Evolutionary conservation across 2,329 filamentous ascomycete species (phyloP).

Genomic region (Epichloe bromicola): DNA sequence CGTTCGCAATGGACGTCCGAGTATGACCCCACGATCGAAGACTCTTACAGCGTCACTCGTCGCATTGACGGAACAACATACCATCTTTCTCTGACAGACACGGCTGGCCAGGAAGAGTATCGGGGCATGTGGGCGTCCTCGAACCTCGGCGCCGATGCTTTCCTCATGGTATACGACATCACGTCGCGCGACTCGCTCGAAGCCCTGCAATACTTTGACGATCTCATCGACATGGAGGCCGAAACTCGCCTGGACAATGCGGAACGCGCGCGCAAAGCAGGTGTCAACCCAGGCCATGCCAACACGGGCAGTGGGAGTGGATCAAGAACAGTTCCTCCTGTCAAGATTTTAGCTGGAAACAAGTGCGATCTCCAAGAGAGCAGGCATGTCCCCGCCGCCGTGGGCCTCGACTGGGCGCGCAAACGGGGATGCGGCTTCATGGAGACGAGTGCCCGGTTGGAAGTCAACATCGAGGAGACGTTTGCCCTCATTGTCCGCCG

Average conservation of each 20-base stretch:
- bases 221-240: constrained; percentile 72
- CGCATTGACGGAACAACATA: constrained; percentile 69
- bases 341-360: constrained; percentile 77
- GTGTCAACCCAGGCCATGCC: constrained; percentile 18
- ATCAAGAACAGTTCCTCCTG: constrained; percentile 47
- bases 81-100: constrained; percentile 69
- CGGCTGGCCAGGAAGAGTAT: constrained; percentile 83
- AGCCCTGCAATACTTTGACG: constrained; percentile 65
- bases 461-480: constrained; percentile 83
- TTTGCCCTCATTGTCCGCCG: constrained; percentile 58
- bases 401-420: constrained; percentile 67
- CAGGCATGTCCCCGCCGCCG: constrained; percentile 53
- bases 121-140: constrained; percentile 72
- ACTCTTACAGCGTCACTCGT: constrained; percentile 74
- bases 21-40: constrained; percentile 70
- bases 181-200: constrained; percentile 56
- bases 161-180: constrained; percentile 81
- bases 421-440: constrained; percentile 67
- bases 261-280: constrained; percentile 34
- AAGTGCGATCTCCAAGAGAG: constrained; percentile 69
- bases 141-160: constrained; percentile 69
- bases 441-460: constrained; percentile 74
- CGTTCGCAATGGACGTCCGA: constrained; percentile 75
- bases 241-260: constrained; percentile 55
- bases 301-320: constrained; percentile 20